Evolutionary conservation across 257 asterid genomes (phyloP).

Genomic region (Lycium ferocissimum): DNA sequence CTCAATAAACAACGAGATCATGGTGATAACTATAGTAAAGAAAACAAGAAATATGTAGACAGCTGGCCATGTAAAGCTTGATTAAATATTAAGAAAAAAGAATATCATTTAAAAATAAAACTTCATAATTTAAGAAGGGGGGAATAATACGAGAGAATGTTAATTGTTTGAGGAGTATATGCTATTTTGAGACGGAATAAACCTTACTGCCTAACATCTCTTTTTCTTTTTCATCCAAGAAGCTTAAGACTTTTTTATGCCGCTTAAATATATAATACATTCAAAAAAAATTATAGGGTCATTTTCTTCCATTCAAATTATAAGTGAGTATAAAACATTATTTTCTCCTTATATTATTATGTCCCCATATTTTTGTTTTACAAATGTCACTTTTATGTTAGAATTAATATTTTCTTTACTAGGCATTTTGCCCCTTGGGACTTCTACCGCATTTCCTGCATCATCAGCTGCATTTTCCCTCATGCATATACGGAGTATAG

Average conservation of each 20-base stretch:
- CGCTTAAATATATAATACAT: neutral
- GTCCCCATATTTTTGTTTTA: neutral
- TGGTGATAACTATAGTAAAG: neutral
- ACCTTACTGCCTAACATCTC: neutral
- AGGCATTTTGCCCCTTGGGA: too few relatives aligned
- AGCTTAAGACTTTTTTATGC: neutral
- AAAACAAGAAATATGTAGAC: neutral
- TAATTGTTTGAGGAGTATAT: neutral
- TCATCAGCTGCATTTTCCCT: too few relatives aligned
- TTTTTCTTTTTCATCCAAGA: neutral
- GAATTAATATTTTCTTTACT: too few relatives aligned
- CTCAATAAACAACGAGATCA: neutral
- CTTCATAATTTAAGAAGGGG: too few relatives aligned
- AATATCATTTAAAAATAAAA: too few relatives aligned
- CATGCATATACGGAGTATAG: too few relatives aligned
- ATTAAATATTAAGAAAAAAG: constrained; percentile 3
- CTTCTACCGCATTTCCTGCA: too few relatives aligned
- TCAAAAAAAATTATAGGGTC: neutral
- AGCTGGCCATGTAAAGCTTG: constrained; percentile 8
- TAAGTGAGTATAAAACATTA: neutral
- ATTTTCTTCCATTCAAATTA: neutral
- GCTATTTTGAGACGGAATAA: constrained; percentile 1
- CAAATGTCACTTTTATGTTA: too few relatives aligned
- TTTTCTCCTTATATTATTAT: neutral
- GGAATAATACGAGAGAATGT: too few relatives aligned